Percentiles rank a stretch among this genome's conserved stretches.
phyloP scores from a whole-genome alignment of 83 land plant species.

The Picea engelmannii region DNA sequence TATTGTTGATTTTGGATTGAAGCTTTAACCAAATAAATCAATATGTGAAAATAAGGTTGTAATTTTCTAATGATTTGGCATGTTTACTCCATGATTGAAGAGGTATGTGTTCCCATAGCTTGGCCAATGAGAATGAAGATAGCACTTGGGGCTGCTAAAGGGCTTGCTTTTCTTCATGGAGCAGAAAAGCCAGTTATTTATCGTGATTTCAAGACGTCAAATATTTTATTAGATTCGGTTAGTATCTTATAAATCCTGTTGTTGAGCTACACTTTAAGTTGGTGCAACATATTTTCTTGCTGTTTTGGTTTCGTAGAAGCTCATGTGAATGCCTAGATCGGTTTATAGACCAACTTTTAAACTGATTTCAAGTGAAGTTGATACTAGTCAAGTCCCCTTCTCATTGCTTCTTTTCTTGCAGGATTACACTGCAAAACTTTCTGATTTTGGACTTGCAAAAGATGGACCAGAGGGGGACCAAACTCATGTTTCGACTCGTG shows the following conservation, averaged over 20 bases:
- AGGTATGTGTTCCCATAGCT: conserved; percentile 42
- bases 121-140: conserved; percentile 69
- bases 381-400: conserved; percentile 1
- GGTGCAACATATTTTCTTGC: background rate
- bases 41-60: background rate
- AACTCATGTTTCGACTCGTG: conserved; percentile 40
- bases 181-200: conserved; percentile 59
- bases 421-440: conserved; percentile 41
- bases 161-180: conserved; percentile 73
- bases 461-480: conserved; percentile 40
- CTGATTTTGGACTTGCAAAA: conserved; percentile 45
- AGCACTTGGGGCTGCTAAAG: conserved; percentile 66
- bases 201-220: conserved; percentile 71
- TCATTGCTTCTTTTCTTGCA: conserved; percentile 9
- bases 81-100: conserved; percentile 24
- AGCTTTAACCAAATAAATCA: background rate
- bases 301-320: background rate
- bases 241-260: conserved; percentile 17
- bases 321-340: background rate
- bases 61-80: background rate
- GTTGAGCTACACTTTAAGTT: conserved; percentile 3
- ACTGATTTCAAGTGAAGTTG: background rate
- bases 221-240: conserved; percentile 62
- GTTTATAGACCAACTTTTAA: background rate
- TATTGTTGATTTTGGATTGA: background rate